Base-by-base conservation (phyloP, 2,329 filamentous ascomycete species). In the Sclerotinia glacialis region DNA sequence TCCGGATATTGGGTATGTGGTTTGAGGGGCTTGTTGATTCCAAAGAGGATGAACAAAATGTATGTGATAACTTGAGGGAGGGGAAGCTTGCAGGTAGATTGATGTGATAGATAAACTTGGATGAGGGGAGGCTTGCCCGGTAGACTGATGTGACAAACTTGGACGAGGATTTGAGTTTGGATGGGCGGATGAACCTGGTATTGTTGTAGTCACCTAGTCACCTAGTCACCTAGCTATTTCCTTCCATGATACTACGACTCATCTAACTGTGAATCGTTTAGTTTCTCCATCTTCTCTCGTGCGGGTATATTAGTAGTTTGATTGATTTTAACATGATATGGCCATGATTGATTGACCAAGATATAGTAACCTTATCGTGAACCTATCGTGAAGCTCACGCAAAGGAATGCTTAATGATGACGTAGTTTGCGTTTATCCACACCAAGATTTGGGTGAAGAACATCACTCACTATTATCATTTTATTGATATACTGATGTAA, bases 211-310 rank as follows among this genome's bases (percentile, higher is more conserved):
- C n/a, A n/a, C n/a, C n/a, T n/a, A n/a, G n/a, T n/a, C n/a, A n/a
- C n/a, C n/a, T 28, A 16, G 18, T 31, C 26, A 28, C 26, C 26
- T 34, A 28, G 16, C 26, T 34, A 40, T 53, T 2, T 37, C 37
- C 37, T 53, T 53, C 50, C 26, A 28, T 53, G 50, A 40, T 26
- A 56, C 37, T 42, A 56, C 40, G 16, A 18, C 14, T 6, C 31
- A 37, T 50, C 59, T 61, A 61, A 61, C 59, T 62, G 14, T 26
- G 59, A 34, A 50, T 62, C 46, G 59, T 21, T 34, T 62, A 62
- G 59, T 28, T 21, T 40, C 46, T 14, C 31, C 26, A 46, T 31
- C 34, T 34, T n/a, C 55, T 31, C 8, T 31, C 5, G 31, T 52
- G 26, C 11, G 31, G 16, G 26, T 11, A 28, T 23, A 21, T 21